Base-by-base conservation (phyloP, 2,329 filamentous ascomycete species). In the Sporothrix sp. region DNA sequence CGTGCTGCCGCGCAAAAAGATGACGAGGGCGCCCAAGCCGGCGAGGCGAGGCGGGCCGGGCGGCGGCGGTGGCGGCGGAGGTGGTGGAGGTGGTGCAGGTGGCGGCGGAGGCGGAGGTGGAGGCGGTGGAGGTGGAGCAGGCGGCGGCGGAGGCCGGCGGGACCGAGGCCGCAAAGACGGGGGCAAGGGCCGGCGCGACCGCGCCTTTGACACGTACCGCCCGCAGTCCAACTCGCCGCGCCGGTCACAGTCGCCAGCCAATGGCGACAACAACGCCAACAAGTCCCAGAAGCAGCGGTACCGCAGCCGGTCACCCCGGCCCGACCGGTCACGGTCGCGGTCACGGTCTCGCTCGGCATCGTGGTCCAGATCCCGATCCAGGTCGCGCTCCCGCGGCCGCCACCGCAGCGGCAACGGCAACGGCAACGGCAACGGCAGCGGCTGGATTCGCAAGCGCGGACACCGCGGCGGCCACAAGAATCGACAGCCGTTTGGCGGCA, bases 1-100 rank as follows among this genome's bases (percentile, higher is more conserved):
- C 58, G 87, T 95, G 23, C 73, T 95, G 32, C 88, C 88, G 0
- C 80, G 85, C 45, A 82, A 85, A 60, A 87, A 88, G 59, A 87
- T 95, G 61, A 90, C 87, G 1, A 81, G 81, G 16, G 81, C 85
- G 40, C 90, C 90, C 14, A 87, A 87, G 1, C 78, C 78, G 5
- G 80, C 84, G 47, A 78, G 83, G 46, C 77, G 78, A 45, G 76
- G 78, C 52, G 43, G 75, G 74, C 52, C 77, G 78, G 56, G 76
- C 81, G 58, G 72, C 79, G 70, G 65, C 47, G 42, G 58, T 43
- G 56, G 56, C 23, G 59, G 58, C 2, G 40, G 61, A 44, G 46
- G 58, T 40, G 54, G 56, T 20, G 58, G 58, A 10, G 32, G 42
- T 11, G 37, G 53, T 1, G 11, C 30, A 3, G 64, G 68, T 14